Evolutionary conservation across 129 eudicot genomes (phyloP), one percentile per base, ranked within the genome.

Genomic region (Calendula officinalis): DNA sequence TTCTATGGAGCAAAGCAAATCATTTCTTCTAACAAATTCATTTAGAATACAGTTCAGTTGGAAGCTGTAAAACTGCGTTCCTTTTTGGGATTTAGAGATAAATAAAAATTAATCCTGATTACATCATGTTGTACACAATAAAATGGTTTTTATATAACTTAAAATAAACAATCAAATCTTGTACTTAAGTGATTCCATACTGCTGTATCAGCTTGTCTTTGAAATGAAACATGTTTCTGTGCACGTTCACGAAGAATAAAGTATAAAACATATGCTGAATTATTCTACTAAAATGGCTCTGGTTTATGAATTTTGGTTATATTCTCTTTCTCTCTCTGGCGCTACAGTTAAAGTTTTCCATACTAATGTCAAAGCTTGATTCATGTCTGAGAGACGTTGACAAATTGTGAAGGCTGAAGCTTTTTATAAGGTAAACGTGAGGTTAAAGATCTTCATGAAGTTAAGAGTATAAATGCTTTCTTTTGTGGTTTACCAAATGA

Each of bases 301-400:
- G 37, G 27, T 67, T 66, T 67, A 67, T 55, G 16, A 52, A 67
- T 60, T 67, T 60, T 60, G 62, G 69, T 30, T 59, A 62, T 72
- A 68, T 62, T 67, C 69, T 4, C 60, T 39, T 61, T 22, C 1
- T 22, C 30, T 22, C 30, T 22, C 30, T 22, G 1, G 30, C 30
- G 30, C 2, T 45, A 60, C 70, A 52, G 68, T 68, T 60, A 22
- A 68, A 64, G 75, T 47, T 66, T 67, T 74, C 40, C 75, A 40
- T 74, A 65, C 38, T 68, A 50, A 27, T 56, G 60, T 65, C 67
- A 75, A 60, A 60, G 75, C 64, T 44, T 22, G 30, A 22, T 0
- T 75, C 68, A 75, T 68, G 62, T 59, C 69, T 59, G 68, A 50
- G 67, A 57, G 72, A 33, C 56, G 64, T 67, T 75, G 75, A 69